Percentiles rank a stretch among this genome's conserved stretches.
Conservation (phyloP, 441 rosid genomes). For the Erodium trifolium region DNA sequence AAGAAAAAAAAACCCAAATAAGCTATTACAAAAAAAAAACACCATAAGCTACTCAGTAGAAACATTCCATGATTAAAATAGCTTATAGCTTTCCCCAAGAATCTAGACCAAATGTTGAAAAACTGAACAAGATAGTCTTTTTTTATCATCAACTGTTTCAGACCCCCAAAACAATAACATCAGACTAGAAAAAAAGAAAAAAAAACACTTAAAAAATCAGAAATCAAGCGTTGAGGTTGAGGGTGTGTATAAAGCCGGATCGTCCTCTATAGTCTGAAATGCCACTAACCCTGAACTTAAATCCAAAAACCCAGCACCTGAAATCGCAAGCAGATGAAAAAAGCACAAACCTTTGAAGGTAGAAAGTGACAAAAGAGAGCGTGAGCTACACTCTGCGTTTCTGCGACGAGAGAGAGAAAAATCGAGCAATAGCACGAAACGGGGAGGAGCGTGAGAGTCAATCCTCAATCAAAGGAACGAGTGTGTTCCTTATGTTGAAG, state of each 20-base stretch:
- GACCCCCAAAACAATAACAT: neutral
- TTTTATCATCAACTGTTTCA: neutral
- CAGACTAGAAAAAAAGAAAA: neutral
- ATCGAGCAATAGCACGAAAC: neutral
- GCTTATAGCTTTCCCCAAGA: neutral
- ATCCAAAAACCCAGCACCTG: neutral
- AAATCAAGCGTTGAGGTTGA: neutral
- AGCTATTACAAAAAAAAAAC: neutral
- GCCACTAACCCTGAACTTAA: neutral
- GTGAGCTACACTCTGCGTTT: neutral
- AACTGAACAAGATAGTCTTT: neutral
- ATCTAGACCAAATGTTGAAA: neutral
- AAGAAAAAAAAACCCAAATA: neutral
- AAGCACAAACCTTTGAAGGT: neutral
- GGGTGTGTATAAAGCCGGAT: neutral
- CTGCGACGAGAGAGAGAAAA: neutral
- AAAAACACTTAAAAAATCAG: neutral
- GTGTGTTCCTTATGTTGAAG: no score
- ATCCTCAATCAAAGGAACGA: no score
- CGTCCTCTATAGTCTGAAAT: neutral
- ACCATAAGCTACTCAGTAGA: neutral
- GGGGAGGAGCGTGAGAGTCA: no score
- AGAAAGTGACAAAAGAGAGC: neutral
- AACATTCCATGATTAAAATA: slow-evolving; percentile 1
- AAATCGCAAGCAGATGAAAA: neutral